Conservation (phyloP, 2,329 filamentous ascomycete species). For the Ophiostoma triangulosporum region DNA sequence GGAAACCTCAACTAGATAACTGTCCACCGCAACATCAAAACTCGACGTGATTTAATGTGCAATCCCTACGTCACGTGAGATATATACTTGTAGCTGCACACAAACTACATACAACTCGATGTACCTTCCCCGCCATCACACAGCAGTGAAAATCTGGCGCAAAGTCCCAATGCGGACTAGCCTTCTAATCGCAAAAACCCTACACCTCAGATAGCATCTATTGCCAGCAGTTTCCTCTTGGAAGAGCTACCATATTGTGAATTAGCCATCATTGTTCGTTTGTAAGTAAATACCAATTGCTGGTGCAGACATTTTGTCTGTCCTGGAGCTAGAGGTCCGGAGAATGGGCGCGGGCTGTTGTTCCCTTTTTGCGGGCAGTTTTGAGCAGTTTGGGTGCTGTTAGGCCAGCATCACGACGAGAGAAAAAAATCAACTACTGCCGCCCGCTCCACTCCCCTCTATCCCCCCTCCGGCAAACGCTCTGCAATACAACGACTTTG, state of each 20-base stretch:
- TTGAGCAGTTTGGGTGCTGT: not conserved
- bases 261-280: not conserved
- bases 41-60: not conserved
- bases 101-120: not conserved
- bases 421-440: slow-evolving; percentile 4
- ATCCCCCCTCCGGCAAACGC: not conserved
- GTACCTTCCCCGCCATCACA: slow-evolving; percentile 4
- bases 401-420: slow-evolving; percentile 2
- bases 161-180: slow-evolving; percentile 8
- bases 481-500: not conserved
- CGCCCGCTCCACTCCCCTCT: slow-evolving; percentile 2
- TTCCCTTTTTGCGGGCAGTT: not conserved
- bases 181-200: slow-evolving; percentile 6
- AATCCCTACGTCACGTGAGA: not conserved
- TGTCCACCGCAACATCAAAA: no score
- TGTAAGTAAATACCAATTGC: not conserved
- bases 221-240: not conserved
- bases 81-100: not conserved
- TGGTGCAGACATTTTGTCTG: no score
- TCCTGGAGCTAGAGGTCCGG: no score
- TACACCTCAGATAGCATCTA: slow-evolving; percentile 1
- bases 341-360: not conserved
- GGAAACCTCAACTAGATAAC: no score
- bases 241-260: not conserved
- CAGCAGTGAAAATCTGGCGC: slow-evolving; percentile 4